Base-by-base conservation (phyloP, 352 stramenopile genomes). In the Pythium brachiatum region DNA sequence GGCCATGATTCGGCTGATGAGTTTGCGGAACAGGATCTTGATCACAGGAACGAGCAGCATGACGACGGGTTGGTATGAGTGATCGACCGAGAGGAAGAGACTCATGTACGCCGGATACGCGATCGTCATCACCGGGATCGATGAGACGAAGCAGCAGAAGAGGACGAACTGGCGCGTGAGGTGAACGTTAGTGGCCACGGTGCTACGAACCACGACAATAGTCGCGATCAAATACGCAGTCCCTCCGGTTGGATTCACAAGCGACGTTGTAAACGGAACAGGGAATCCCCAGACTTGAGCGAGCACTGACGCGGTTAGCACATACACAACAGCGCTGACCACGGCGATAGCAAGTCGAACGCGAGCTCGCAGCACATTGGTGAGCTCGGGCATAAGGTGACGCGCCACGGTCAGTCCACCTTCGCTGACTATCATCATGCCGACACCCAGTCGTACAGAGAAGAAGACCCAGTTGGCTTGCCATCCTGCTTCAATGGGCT, bases 381-480 rank as follows among this genome's bases (percentile, higher is more conserved):
- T 12, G 18, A 50, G 12, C 53, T 50, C 53, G 13, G 53, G 53
- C 1, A 59, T 50, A n/a, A 59, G 20, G 11, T 47, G n/a, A 2
- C 25, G 32, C 21, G 31, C 7, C 8, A 59, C 25, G 4, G 16
- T 16, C 12, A 48, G 27, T 21, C 9, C 34, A 0, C 6, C 7
- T 8, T 47, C 53, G 34, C 26, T 12, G 8, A 20, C 12, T 4
- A 39, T 39, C 15, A 39, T 9, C 53, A 52, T 41, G 6, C 53
- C 36, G 15, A 41, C 29, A 4, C 52, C 29, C 27, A 58, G 31
- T 11, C 31, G 52, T n/a, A 34, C 7, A 2, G 34, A 4, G 7
- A 53, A 53, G 46, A 53, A 53, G 8, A 53, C 47, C 47, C 47
- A 53, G 53, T 59, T 59, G 23, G 53, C 21, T 23, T 23, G 20